Evolutionary conservation across 78 protist species (phyloP).

Genomic region (Blattamonas nauphoetae): DNA sequence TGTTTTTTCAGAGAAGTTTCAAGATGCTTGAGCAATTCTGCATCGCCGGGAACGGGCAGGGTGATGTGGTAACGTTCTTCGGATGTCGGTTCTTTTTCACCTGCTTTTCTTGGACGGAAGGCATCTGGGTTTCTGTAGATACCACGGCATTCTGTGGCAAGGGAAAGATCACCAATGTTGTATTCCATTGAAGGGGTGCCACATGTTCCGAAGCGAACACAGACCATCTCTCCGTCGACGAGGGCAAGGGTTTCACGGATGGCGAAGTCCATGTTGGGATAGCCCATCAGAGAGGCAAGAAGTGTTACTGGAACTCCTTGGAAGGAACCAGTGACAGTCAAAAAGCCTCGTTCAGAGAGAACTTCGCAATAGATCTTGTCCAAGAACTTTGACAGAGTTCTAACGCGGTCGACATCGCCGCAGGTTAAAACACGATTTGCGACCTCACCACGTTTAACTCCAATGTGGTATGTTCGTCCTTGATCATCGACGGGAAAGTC

Average conservation of each 20-base stretch:
- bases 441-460: background rate
- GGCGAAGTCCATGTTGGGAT: background rate
- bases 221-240: background rate
- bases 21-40: background rate
- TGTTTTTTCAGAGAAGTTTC: background rate
- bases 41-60: slow-evolving; percentile 4
- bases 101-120: background rate
- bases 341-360: background rate
- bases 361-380: background rate
- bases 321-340: background rate
- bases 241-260: background rate
- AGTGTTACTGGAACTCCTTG: background rate
- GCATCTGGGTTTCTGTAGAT: background rate
- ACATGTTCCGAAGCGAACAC: background rate
- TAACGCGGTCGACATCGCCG: background rate
- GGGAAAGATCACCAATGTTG: slow-evolving; percentile 1
- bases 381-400: background rate
- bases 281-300: slow-evolving; percentile 16
- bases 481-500: background rate
- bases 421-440: background rate
- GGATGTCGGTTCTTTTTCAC: background rate
- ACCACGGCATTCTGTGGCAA: background rate
- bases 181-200: background rate
- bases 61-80: background rate
- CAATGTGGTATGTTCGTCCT: background rate